Percentiles rank a stretch among this genome's conserved stretches.
These are phyloP conservation scores for Camellia sinensis DNA, from an alignment of 148 eudicot genomes.

Conservation along the genomic window DNA sequence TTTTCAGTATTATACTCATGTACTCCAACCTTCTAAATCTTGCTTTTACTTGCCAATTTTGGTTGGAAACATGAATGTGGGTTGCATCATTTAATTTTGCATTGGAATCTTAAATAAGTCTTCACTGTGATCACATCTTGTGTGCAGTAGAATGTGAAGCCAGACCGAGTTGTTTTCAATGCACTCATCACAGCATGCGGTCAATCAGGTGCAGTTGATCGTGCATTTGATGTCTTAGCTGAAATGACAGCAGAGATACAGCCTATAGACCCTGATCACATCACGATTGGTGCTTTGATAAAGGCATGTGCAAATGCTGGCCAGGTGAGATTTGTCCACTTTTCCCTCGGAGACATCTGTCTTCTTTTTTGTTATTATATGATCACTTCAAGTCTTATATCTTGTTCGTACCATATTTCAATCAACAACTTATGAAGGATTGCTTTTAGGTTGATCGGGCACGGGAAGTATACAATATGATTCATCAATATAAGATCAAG, in stretches of 20 bases:
- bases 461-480: constrained; percentile 74
- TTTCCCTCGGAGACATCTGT: constrained; percentile 7
- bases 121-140: constrained; percentile 37
- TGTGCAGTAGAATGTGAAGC: constrained; percentile 96
- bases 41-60: constrained; percentile 2
- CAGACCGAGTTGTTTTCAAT: constrained; percentile 96
- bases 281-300: constrained; percentile 92
- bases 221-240: constrained; percentile 92
- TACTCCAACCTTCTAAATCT: background rate
- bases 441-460: constrained; percentile 69
- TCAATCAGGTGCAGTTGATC: constrained; percentile 94
- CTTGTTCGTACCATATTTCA: background rate
- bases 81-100: constrained; percentile 13
- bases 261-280: constrained; percentile 90
- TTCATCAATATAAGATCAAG: constrained; percentile 59
- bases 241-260: constrained; percentile 79
- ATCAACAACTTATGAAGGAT: background rate
- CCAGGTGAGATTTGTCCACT: constrained; percentile 53
- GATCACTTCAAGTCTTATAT: background rate
- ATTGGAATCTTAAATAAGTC: constrained; percentile 21
- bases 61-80: constrained; percentile 8
- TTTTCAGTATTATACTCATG: background rate
- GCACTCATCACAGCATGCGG: constrained; percentile 98
- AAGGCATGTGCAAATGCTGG: constrained; percentile 87
- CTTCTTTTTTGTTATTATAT: background rate